A percentile compares a stretch with the other conserved stretches of the same genome.
Evolutionary conservation across 179 eudicot genomes (phyloP).

Genomic region (Nepenthes alata): DNA sequence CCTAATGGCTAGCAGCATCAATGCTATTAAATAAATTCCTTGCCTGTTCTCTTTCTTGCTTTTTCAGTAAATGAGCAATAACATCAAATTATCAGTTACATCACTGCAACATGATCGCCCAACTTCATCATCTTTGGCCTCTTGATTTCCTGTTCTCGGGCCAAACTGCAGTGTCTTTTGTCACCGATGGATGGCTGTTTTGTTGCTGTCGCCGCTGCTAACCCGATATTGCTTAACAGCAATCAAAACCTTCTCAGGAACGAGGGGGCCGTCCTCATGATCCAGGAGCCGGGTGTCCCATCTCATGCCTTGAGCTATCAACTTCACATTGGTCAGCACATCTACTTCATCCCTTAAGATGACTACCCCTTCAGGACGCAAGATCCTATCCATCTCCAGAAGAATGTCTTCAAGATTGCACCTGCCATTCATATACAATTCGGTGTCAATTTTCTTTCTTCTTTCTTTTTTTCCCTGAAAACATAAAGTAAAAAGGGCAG

Average conservation of each 20-base stretch:
- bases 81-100: no score
- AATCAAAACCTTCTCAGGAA: constrained; percentile 49
- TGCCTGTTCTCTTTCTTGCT: no score
- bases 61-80: no score
- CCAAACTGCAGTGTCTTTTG: no score
- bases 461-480: no score
- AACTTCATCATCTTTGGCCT: no score
- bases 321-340: constrained; percentile 38
- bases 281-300: constrained; percentile 55
- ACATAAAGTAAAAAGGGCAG: no score
- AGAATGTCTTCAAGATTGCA: constrained; percentile 58
- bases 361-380: constrained; percentile 60
- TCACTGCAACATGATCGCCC: no score
- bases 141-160: no score
- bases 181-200: constrained; percentile 1
- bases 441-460: no score
- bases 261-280: constrained; percentile 58
- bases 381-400: constrained; percentile 62
- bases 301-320: constrained; percentile 51
- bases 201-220: constrained; percentile 18
- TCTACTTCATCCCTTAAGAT: constrained; percentile 57
- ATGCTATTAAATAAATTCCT: no score
- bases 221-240: constrained; percentile 42
- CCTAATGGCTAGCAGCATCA: no score
- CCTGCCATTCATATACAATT: constrained; percentile 16